Evolutionary conservation across 202 grass and related monocot species (phyloP), one percentile per base, ranked within the genome.

Genomic region (Hordeum pubiflorum): DNA sequence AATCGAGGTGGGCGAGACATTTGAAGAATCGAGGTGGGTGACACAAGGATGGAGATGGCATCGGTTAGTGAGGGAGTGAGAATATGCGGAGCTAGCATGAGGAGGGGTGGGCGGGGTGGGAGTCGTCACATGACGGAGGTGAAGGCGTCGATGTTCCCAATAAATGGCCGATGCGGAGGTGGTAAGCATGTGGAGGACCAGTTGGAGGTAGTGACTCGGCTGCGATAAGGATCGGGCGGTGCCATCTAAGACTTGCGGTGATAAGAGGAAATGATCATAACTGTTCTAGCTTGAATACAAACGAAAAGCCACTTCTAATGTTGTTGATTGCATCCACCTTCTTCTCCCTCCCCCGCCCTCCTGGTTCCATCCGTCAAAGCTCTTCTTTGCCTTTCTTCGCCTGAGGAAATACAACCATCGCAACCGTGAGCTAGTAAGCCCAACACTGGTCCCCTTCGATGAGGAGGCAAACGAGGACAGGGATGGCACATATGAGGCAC

Each of bases 331-430:
- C 52, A 63, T 59, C 68, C 75, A 38, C 77, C 23, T 65, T 79
- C 58, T 57, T 18, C 41, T 6, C 37, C 27, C 27, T 29, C 3
- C 27, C 2, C 32, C 20, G 29, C 31, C 57, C 0, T 74, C 83
- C 3, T 17, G 48, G 12, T 0, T 58, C 9, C 83, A 69, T 7
- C 20, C 44, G 8, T 46, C 69, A 26, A 60, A 44, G 5, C 13
- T 46, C 36, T 2, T 63, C 37, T 80, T 6, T 48, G 60, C 60
- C n/a, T 86, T 86, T 50, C 60, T 58, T 29, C 60, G 60, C 48
- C 69, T 86, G n/a, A 58, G 69, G 26, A 86, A 86, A 29, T 86
- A 86, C 69, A 69, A 32, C 26, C 77, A 36, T 50, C 60, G 26
- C 10, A 26, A 4, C 7, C 18, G 36, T 14, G 60, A 86, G 36